Evolutionary conservation across 2,329 filamentous ascomycete species (phyloP), one percentile per base, ranked within the genome.

Genomic region (Calonectria hawksworthii): DNA sequence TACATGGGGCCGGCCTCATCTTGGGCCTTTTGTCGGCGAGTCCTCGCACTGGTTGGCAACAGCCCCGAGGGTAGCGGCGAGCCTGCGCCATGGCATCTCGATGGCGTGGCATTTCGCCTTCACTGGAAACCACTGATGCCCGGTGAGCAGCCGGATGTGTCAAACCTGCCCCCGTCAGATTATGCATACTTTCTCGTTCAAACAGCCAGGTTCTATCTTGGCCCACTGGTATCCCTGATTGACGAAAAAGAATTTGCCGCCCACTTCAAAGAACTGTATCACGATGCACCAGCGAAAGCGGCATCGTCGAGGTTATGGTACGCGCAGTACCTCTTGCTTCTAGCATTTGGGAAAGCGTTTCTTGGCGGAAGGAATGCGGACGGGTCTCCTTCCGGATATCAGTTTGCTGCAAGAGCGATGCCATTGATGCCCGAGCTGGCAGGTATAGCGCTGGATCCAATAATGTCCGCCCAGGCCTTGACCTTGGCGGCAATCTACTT

Each of bases 351-450:
- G 0, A 82, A 84, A 28, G 80, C 83, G 0, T 83, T 84, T 4
- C 36, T 83, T 0, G 77, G 79, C 13, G 79, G 77, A 0, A 76
- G 75, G 2, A 81, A 75, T 32, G 47, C 73, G 4, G 79, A 82
- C 30, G 79, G 82, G 2, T 80, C 80, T 0, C 85, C 85, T 0
- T 77, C 83, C 0, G 85, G 85, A 0, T 81, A 83, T n/a, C 83
- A 85, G 47, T 86, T 86, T 69, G 85, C 85, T 10, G 76, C 82
- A 0, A 76, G 85, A 4, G 85, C 85, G 0, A 86, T 86, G 84
- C 80, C 84, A 0, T 18, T 86, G 4, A 79, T 86, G 64, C 85
- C 85, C 0, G 85, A 86, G 64, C 23, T 86, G 4, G 77, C 78
- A 0, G 73, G 73, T 0, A 79, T 80, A 18, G 79, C 78, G 23